Conservation (phyloP, 495 filamentous ascomycete genomes). For the Glarea lozoyensis region DNA sequence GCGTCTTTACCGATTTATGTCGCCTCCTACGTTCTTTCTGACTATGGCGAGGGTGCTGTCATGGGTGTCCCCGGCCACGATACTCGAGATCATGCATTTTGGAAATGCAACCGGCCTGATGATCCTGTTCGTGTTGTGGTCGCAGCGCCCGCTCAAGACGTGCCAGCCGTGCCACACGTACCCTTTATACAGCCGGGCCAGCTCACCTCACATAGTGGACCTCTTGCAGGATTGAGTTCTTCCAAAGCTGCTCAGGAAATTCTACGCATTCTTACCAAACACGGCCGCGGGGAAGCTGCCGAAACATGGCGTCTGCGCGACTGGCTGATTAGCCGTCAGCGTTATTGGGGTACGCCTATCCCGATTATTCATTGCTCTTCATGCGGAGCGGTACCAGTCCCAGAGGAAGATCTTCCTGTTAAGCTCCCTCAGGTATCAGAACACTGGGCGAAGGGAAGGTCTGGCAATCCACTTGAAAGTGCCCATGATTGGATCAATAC, state of each 20-base stretch:
- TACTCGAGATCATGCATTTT: slow-evolving; percentile 66
- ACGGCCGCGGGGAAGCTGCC: slow-evolving; percentile 45
- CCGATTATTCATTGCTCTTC: slow-evolving; percentile 74
- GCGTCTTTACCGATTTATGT: slow-evolving; percentile 64
- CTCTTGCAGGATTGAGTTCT: slow-evolving; percentile 50
- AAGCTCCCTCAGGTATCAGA: slow-evolving; percentile 59
- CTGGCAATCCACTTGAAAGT: slow-evolving; percentile 68
- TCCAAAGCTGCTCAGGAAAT: slow-evolving; percentile 53
- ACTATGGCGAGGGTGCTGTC: slow-evolving; percentile 81
- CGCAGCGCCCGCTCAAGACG: slow-evolving; percentile 39
- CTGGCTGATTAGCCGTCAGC: slow-evolving; percentile 81
- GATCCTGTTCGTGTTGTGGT: slow-evolving; percentile 43
- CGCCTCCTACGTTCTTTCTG: slow-evolving; percentile 77
- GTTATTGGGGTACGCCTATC: slow-evolving; percentile 88
- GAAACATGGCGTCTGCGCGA: slow-evolving; percentile 74
- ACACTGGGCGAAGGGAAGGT: slow-evolving; percentile 58
- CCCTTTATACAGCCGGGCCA: slow-evolving; percentile 54
- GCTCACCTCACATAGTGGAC: slow-evolving; percentile 54
- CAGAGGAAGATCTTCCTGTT: slow-evolving; percentile 66
- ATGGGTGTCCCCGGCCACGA: slow-evolving; percentile 92
- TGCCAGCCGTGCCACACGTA: slow-evolving; percentile 28
- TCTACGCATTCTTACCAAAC: slow-evolving; percentile 41
- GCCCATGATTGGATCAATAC: slow-evolving; percentile 67
- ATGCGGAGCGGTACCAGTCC: slow-evolving; percentile 75
- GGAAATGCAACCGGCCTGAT: slow-evolving; percentile 54